Evolutionary conservation across 768 basidiomycete species (phyloP).

Genomic region (Suillus paluster): DNA sequence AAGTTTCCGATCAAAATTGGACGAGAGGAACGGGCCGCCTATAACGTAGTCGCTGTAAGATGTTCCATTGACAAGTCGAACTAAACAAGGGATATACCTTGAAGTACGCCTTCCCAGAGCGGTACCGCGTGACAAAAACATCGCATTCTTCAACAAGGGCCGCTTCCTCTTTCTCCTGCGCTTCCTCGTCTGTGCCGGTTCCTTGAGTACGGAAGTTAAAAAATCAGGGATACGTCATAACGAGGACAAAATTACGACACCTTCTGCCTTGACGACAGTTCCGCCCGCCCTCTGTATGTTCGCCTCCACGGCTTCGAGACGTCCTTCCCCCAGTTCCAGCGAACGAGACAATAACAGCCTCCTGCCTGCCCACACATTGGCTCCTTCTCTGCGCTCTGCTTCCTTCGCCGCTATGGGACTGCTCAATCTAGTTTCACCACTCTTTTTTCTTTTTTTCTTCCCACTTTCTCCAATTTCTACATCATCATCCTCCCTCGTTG

Average conservation of each 20-base stretch:
- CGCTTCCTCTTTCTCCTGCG: slow-evolving; percentile 43
- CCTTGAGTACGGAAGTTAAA: slow-evolving; percentile 17
- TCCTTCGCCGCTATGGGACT: slow-evolving; percentile 24
- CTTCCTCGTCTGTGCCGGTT: slow-evolving; percentile 32
- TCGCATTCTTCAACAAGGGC: slow-evolving; percentile 57
- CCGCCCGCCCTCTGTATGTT: slow-evolving; percentile 70
- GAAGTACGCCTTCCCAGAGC: slow-evolving; percentile 72
- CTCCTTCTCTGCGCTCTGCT: slow-evolving; percentile 19
- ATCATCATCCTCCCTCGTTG: slow-evolving; percentile 19
- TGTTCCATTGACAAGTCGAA: not conserved
- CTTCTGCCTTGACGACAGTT: slow-evolving; percentile 51
- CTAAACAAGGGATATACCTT: slow-evolving; percentile 47
- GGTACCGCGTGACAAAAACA: slow-evolving; percentile 70
- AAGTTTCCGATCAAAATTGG: slow-evolving; percentile 66
- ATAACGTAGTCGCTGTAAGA: slow-evolving; percentile 3
- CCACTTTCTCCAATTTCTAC: slow-evolving; percentile 19
- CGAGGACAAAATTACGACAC: slow-evolving; percentile 30
- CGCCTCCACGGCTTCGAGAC: slow-evolving; percentile 58
- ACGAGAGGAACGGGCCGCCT: slow-evolving; percentile 56
- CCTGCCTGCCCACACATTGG: slow-evolving; percentile 59
- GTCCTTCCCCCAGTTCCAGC: slow-evolving; percentile 54
- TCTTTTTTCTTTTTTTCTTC: slow-evolving; percentile 27
- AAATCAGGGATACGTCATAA: not conserved
- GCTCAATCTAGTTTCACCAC: slow-evolving; percentile 22
- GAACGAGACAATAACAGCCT: slow-evolving; percentile 64